These are phyloP conservation scores for Alliaria petiolata DNA, from an alignment of 345 rosid genomes.

Conservation along the genomic window DNA sequence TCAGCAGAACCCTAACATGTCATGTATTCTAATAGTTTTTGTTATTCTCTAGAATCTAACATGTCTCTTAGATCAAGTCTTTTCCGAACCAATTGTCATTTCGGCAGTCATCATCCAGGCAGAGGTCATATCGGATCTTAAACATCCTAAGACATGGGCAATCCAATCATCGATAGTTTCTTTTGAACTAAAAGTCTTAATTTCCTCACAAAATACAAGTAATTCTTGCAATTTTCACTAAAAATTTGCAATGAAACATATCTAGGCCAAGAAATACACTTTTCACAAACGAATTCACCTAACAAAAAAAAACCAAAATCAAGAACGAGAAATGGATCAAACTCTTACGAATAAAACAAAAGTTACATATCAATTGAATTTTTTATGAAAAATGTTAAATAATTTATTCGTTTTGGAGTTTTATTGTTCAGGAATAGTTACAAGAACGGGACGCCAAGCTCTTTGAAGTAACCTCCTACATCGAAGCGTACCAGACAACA, in stretches of 20 bases:
- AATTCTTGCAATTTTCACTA: not conserved
- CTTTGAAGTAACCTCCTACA: conserved; percentile 63
- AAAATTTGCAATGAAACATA: not conserved
- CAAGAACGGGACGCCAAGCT: conserved; percentile 86
- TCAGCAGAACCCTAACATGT: no score
- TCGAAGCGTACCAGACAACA: conserved; percentile 34
- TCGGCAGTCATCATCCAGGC: no score
- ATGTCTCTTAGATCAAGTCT: no score
- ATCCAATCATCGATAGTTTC: no score
- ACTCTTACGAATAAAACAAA: not conserved
- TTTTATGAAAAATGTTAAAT: not conserved
- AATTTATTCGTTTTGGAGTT: not conserved
- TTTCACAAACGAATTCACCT: not conserved
- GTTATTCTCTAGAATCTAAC: no score
- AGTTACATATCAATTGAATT: no score
- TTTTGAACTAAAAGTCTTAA: no score
- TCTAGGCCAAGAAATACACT: not conserved
- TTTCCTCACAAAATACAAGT: no score
- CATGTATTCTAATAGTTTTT: no score
- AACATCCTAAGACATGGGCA: no score
- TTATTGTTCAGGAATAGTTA: conserved; percentile 75
- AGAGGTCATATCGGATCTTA: no score
- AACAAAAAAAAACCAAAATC: not conserved
- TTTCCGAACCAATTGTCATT: no score
- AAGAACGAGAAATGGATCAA: not conserved